phyloP scores from a whole-genome alignment of 2,329 filamentous ascomycete species.

The Ascochyta pisi region DNA sequence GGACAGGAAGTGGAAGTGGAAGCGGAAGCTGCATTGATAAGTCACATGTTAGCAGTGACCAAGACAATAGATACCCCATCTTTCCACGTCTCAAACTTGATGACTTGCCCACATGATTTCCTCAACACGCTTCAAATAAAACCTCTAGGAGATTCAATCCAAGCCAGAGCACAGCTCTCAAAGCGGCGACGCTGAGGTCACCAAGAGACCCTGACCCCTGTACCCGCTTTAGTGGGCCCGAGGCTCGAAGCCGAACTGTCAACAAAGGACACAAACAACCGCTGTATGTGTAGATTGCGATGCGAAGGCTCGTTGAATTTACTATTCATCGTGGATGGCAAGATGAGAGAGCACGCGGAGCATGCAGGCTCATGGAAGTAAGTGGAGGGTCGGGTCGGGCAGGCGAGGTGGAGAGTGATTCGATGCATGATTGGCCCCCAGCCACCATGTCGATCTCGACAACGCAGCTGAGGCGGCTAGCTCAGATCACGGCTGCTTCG shows the following conservation, averaged over 20 bases:
- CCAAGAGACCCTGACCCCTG: conserved; percentile 8
- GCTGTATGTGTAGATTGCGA: neutral
- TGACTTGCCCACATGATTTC: neutral
- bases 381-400: neutral
- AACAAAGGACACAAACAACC: conserved; percentile 10
- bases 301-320: neutral
- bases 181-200: conserved; percentile 5
- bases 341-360: neutral
- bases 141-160: no score
- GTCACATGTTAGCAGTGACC: conserved; percentile 6
- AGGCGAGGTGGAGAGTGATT: conserved; percentile 2
- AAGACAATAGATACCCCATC: conserved; percentile 8
- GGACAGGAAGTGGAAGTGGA: neutral
- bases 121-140: neutral
- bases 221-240: conserved; percentile 12
- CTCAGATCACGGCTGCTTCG: conserved; percentile 4
- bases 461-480: conserved; percentile 18
- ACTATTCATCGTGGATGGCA: no score
- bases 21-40: neutral
- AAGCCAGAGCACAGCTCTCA: neutral
- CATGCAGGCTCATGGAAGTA: neutral
- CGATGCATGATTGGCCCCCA: conserved; percentile 11
- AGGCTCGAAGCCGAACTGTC: neutral
- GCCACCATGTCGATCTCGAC: conserved; percentile 10
- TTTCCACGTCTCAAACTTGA: neutral